Percentiles rank a stretch among this genome's conserved stretches.
phyloP scores from a whole-genome alignment of 352 stramenopile genomes.

The Phytophthora sp. region DNA sequence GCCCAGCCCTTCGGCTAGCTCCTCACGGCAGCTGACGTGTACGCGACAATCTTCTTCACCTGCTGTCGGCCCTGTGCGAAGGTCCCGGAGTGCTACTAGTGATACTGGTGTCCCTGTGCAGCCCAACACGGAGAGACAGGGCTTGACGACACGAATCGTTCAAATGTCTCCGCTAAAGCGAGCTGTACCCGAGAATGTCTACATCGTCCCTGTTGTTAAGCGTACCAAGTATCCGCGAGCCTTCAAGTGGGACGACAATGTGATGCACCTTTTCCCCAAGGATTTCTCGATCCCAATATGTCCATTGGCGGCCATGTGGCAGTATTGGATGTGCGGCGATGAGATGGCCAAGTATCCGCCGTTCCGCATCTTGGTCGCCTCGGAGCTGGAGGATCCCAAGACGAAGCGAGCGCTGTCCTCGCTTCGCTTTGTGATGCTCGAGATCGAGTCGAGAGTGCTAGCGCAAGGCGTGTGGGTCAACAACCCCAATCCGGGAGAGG shows the following conservation, averaged over 20 bases:
- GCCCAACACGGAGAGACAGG: neutral
- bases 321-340: slow-evolving; percentile 27
- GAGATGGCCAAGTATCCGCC: slow-evolving; percentile 22
- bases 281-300: slow-evolving; percentile 20
- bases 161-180: slow-evolving; percentile 15
- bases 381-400: slow-evolving; percentile 19
- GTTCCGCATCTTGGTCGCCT: slow-evolving; percentile 23
- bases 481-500: slow-evolving; percentile 21
- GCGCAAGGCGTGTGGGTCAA: slow-evolving; percentile 30
- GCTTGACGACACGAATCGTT: neutral
- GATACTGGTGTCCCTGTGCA: neutral
- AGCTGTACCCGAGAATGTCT: slow-evolving; percentile 2
- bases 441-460: slow-evolving; percentile 30
- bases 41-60: neutral
- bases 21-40: neutral
- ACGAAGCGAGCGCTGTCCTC: slow-evolving; percentile 13
- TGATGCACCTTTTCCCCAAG: slow-evolving; percentile 33
- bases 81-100: neutral
- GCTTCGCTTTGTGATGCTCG: slow-evolving; percentile 35
- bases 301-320: slow-evolving; percentile 20
- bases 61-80: slow-evolving; percentile 2
- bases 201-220: slow-evolving; percentile 21
- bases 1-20: neutral
- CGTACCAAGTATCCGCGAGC: slow-evolving; percentile 19
- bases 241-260: slow-evolving; percentile 32